phyloP scores from a whole-genome alignment of 2,329 filamentous ascomycete genomes.

The Alternaria atra region DNA sequence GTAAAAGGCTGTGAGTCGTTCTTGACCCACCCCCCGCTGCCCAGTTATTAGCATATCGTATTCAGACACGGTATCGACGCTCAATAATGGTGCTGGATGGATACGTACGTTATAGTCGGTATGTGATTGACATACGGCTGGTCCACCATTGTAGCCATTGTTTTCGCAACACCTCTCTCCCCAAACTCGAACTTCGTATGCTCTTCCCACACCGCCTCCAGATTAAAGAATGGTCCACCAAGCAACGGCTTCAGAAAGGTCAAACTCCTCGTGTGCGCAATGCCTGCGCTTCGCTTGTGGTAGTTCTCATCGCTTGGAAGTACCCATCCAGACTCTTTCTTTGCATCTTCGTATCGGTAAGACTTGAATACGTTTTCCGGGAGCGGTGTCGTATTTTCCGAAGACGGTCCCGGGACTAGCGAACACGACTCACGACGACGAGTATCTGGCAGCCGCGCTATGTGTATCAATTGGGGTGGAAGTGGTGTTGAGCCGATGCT shows the following conservation, averaged over 20 bases:
- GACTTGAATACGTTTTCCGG: conserved; percentile 30
- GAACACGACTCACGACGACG: conserved; percentile 36
- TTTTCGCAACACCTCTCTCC: conserved; percentile 72
- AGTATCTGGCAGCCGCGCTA: conserved; percentile 28
- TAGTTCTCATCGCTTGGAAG: conserved; percentile 43
- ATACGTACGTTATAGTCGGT: conserved; percentile 64
- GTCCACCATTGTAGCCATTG: conserved; percentile 83
- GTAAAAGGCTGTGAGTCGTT: conserved; percentile 72
- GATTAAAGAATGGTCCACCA: conserved; percentile 73
- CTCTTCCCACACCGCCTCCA: conserved; percentile 82
- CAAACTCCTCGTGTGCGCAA: conserved; percentile 73
- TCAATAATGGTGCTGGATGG: not conserved
- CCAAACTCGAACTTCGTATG: conserved; percentile 77
- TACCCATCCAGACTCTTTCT: conserved; percentile 36
- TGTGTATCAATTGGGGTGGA: conserved; percentile 44
- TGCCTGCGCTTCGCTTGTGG: conserved; percentile 62
- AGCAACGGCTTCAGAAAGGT: conserved; percentile 71
- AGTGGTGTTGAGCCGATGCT: conserved; percentile 28
- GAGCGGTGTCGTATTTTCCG: not conserved
- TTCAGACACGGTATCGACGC: not conserved
- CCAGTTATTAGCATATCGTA: not conserved
- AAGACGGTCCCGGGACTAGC: conserved; percentile 24
- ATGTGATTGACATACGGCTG: conserved; percentile 83
- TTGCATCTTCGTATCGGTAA: conserved; percentile 38
- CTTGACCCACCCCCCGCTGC: conserved; percentile 72